phyloP scores from a whole-genome alignment of 2,329 filamentous ascomycete genomes.

The Hymenoscyphus fructigenus region DNA sequence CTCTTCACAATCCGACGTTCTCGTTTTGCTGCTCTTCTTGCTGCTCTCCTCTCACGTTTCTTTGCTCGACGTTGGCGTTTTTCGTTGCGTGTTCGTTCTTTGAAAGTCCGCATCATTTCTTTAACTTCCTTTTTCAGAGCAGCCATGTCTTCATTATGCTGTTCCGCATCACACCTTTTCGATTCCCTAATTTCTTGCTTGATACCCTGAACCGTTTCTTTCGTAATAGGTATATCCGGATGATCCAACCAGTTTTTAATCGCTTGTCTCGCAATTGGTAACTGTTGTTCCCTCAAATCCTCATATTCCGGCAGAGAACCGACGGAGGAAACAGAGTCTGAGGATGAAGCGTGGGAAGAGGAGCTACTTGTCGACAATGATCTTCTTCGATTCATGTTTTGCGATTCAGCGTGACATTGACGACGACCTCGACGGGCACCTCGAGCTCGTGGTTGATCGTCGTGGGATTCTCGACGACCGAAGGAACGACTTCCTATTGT shows the following conservation, averaged over 20 bases:
- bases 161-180: slow-evolving; percentile 26
- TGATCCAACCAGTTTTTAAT: slow-evolving; percentile 50
- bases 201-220: slow-evolving; percentile 43
- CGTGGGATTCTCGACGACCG: slow-evolving; percentile 15
- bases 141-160: slow-evolving; percentile 35
- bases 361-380: slow-evolving; percentile 24
- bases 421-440: slow-evolving; percentile 9
- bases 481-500: slow-evolving; percentile 24
- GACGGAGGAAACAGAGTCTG: slow-evolving; percentile 41
- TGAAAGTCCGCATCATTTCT: slow-evolving; percentile 46
- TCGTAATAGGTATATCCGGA: slow-evolving; percentile 51
- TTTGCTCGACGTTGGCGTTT: slow-evolving; percentile 35
- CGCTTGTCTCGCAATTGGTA: slow-evolving; percentile 46
- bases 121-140: slow-evolving; percentile 47
- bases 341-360: slow-evolving; percentile 38
- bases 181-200: slow-evolving; percentile 46
- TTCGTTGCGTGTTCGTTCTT: slow-evolving; percentile 41
- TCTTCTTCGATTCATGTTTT: slow-evolving; percentile 15
- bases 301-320: slow-evolving; percentile 56
- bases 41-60: slow-evolving; percentile 14
- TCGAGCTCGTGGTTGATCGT: slow-evolving; percentile 10
- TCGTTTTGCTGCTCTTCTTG: slow-evolving; percentile 20
- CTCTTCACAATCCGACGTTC: slow-evolving; percentile 24
- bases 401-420: slow-evolving; percentile 6
- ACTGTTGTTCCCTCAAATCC: slow-evolving; percentile 48